These are phyloP conservation scores for Onygenales sp. DNA, from an alignment of 2,329 filamentous ascomycete species.

Conservation along the genomic window DNA sequence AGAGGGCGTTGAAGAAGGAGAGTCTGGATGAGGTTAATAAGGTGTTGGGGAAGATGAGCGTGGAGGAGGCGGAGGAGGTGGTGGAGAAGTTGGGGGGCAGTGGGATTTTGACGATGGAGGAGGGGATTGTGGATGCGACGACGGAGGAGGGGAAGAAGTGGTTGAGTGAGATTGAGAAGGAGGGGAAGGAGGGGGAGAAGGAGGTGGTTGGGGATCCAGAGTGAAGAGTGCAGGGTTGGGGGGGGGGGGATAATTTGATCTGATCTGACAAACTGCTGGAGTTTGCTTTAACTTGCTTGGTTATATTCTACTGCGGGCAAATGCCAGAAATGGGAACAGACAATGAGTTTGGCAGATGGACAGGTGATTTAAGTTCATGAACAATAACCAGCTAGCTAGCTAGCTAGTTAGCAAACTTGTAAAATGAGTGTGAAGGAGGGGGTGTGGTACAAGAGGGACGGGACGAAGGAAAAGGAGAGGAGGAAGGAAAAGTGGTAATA, in stretches of 20 bases:
- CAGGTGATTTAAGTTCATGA: background rate
- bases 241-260: background rate
- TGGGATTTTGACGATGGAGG: slow-evolving; percentile 80
- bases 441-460: no score
- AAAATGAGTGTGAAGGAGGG: no score
- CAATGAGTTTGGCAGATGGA: background rate
- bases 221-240: slow-evolving; percentile 10
- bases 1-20: slow-evolving; percentile 76
- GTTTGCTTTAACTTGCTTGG: background rate
- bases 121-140: slow-evolving; percentile 90
- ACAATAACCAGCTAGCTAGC: no score
- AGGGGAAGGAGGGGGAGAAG: slow-evolving; percentile 26
- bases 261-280: no score
- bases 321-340: background rate
- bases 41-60: slow-evolving; percentile 77
- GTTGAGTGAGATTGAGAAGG: slow-evolving; percentile 63
- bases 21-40: slow-evolving; percentile 81
- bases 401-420: no score
- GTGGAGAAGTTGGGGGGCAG: slow-evolving; percentile 74
- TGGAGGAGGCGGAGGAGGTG: slow-evolving; percentile 77
- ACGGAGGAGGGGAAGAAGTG: slow-evolving; percentile 74
- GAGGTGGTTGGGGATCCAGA: slow-evolving; percentile 26
- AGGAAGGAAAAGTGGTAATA: no score
- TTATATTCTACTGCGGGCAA: background rate
- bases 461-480: no score